These are phyloP conservation scores for Elsinoe batatas DNA, from an alignment of 2,329 filamentous ascomycete species.

Conservation along the genomic window DNA sequence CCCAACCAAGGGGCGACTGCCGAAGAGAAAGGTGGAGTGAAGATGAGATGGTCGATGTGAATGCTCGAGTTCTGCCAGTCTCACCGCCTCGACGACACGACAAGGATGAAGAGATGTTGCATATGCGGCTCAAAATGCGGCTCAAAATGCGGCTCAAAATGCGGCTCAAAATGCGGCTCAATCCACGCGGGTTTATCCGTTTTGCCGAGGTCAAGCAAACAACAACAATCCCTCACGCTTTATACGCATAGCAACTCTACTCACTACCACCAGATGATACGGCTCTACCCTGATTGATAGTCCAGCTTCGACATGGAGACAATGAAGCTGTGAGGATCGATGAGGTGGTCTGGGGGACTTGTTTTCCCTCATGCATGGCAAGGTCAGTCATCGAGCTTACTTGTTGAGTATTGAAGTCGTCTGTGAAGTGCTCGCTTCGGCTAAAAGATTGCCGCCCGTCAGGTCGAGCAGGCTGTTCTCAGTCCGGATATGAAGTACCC, in stretches of 20 bases:
- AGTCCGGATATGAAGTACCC: background rate
- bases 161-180: background rate
- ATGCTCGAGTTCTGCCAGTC: constrained; percentile 2
- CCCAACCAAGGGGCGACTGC: constrained; percentile 8
- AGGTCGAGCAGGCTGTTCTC: background rate
- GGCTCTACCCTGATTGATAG: too few species aligned
- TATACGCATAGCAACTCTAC: too few species aligned
- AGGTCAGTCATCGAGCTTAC: too few species aligned
- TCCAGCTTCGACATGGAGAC: too few species aligned
- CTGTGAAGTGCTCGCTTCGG: too few species aligned
- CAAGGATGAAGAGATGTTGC: background rate
- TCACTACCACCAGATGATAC: too few species aligned
- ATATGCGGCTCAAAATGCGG: background rate
- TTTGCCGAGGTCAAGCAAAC: background rate
- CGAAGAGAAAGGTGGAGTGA: background rate
- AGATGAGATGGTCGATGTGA: background rate
- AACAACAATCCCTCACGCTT: too few species aligned
- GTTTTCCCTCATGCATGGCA: too few species aligned
- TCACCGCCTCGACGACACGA: background rate
- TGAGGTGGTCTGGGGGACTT: too few species aligned
- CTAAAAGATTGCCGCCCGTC: background rate
- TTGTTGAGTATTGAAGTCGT: too few species aligned
- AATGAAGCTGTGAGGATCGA: too few species aligned
- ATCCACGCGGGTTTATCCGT: background rate
- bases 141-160: background rate